Evolutionary conservation across 768 basidiomycete genomes (phyloP).

Genomic region (Lepiota brunneoincarnata): DNA sequence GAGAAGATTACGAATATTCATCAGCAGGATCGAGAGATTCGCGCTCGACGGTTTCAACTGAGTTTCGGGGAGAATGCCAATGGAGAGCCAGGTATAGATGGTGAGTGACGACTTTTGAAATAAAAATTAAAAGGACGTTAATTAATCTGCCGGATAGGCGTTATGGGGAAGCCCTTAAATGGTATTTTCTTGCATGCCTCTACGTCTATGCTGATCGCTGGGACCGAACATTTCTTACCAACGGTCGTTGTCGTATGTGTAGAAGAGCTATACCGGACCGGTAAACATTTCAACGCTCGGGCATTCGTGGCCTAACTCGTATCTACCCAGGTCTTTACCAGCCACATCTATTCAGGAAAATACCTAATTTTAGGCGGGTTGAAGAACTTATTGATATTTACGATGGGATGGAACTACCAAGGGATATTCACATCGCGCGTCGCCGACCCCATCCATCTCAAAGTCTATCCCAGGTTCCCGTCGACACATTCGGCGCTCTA

Average conservation of each 20-base stretch:
- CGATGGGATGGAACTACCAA: conserved; percentile 26
- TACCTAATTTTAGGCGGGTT: conserved; percentile 33
- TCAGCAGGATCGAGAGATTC: not conserved
- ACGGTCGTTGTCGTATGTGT: conserved; percentile 38
- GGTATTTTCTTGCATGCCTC: conserved; percentile 1
- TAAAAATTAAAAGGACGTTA: not conserved
- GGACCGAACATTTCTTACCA: conserved; percentile 35
- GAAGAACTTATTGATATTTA: conserved; percentile 35
- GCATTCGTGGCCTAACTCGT: not conserved
- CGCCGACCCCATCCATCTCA: conserved; percentile 9
- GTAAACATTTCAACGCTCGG: conserved; percentile 17
- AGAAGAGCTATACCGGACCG: conserved; percentile 40
- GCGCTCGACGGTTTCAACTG: not conserved
- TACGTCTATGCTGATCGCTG: conserved; percentile 8
- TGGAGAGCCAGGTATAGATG: not conserved
- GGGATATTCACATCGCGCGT: conserved; percentile 19
- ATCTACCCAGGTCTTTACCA: conserved; percentile 28
- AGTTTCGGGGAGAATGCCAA: not conserved
- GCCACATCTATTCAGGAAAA: conserved; percentile 27
- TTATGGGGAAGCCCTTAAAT: not conserved
- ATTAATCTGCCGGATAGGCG: not conserved
- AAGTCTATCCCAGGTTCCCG: not conserved
- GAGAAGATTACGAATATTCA: not conserved
- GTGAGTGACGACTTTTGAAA: not conserved
- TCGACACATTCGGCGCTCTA: conserved; percentile 23